Base-by-base conservation (phyloP, 257 asterid species). In the Solanum stenotomum region DNA sequence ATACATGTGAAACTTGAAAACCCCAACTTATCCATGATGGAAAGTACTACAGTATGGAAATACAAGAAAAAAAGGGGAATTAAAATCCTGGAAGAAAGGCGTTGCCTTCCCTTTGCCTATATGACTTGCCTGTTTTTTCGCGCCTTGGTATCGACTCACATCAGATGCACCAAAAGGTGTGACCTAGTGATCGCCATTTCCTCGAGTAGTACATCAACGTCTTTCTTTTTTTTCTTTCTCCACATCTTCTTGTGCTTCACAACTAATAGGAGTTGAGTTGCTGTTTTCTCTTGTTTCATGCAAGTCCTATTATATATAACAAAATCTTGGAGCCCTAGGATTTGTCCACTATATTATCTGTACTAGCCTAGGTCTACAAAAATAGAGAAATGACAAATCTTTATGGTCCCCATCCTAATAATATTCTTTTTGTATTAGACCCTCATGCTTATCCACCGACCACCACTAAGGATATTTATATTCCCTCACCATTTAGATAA, bases 31-130 rank as follows among this genome's bases (percentile, higher is more conserved):
- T 81, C 42, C 77, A 83, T 65, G 23, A 38, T 59, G 81, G 67
- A 56, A 20, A 68, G 37, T 16, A 71, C 29, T 68, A 68, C 37
- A 68, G 20, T 27, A 22, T 9, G 44, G 49, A 33, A 67, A 56
- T 85, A 22, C n/a, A 72, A 87, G n/a, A n/a, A 37, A 42, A 63
- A 16, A 12, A 13, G 63, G 0, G 16, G 14, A 33, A 75, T 37
- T 18, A 71, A 88, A 89, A 85, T 84, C 88, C 92, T 93, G 93
- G 95, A 92, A 91, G 95, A 93, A 93, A 92, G 95, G 94, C 95
- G 88, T 93, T 68, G 88, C 95, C 95, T 93, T 93, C 95, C 95
- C 94, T 93, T 92, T 93, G 95, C 95, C 95, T 88, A 56, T 76
- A 29, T 92, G 94, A 93, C 94, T 92, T 93, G 95, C 95, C 95